Conservation (phyloP, 208 protist species). For the Polymyxa betae region DNA sequence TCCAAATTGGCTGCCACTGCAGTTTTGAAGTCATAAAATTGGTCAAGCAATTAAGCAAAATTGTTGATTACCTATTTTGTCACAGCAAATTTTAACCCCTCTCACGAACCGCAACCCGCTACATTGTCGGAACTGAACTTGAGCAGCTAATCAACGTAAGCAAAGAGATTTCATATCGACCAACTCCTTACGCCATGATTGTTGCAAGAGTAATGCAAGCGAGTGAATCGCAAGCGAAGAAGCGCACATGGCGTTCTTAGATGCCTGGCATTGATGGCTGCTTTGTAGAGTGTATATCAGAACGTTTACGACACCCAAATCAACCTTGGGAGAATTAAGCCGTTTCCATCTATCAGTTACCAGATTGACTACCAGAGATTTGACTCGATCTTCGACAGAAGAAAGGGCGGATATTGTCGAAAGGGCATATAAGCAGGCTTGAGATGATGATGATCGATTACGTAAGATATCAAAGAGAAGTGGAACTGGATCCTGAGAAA, state of each 20-base stretch:
- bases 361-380: too few relatives aligned
- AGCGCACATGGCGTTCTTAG: not conserved
- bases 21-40: not conserved
- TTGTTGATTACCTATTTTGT: not conserved
- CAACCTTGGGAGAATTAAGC: not conserved
- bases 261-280: not conserved
- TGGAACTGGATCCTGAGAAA: too few relatives aligned
- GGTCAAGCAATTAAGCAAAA: not conserved
- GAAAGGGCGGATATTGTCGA: too few relatives aligned
- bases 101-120: not conserved
- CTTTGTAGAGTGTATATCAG: not conserved
- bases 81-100: not conserved
- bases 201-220: not conserved
- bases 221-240: not conserved
- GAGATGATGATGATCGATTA: too few relatives aligned
- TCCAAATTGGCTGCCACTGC: not conserved
- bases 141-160: not conserved
- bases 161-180: not conserved
- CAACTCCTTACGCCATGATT: not conserved
- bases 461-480: too few relatives aligned
- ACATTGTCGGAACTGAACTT: conserved; percentile 48
- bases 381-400: too few relatives aligned
- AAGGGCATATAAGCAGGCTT: too few relatives aligned
- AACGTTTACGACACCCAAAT: conserved; percentile 1
- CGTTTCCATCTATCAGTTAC: too few relatives aligned